Percentiles rank a stretch among this genome's conserved stretches.
Evolutionary conservation across 495 filamentous ascomycete species (phyloP).

Genomic region (Penicillium samsonianum): DNA sequence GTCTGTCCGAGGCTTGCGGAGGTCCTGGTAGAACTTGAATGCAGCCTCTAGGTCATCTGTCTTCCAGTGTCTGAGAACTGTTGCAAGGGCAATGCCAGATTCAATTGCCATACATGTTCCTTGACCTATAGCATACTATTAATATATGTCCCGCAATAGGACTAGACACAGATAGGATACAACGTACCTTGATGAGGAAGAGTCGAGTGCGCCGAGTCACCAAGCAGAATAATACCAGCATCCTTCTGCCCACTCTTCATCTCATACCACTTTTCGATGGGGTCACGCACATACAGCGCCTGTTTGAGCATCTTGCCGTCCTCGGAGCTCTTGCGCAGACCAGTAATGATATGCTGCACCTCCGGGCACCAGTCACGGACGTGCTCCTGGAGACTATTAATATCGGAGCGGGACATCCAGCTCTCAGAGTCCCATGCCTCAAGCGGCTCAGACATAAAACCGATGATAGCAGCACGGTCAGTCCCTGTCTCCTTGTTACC

Average conservation of each 20-base stretch:
- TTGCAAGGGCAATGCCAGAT: constrained; percentile 34
- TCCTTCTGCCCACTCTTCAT: constrained; percentile 28
- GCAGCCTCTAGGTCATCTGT: constrained; percentile 24
- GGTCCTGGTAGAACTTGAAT: constrained; percentile 32
- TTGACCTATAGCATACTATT: constrained; percentile 21
- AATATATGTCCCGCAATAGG: background rate
- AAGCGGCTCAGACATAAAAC: constrained; percentile 36
- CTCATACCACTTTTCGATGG: constrained; percentile 32
- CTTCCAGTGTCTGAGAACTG: constrained; percentile 33
- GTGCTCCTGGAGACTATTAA: constrained; percentile 31
- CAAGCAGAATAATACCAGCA: constrained; percentile 32
- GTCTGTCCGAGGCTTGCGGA: constrained; percentile 36
- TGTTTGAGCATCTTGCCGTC: constrained; percentile 35
- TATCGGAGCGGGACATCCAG: constrained; percentile 39
- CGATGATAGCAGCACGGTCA: constrained; percentile 31
- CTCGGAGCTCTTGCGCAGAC: constrained; percentile 26
- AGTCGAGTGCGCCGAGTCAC: constrained; percentile 35
- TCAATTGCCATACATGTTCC: constrained; percentile 39
- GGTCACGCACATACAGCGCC: constrained; percentile 33
- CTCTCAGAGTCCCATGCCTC: constrained; percentile 36
- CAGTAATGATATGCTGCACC: constrained; percentile 33
- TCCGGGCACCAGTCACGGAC: constrained; percentile 36
- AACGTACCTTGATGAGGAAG: constrained; percentile 34
- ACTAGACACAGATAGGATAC: background rate
- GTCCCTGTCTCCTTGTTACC: constrained; percentile 30